Conservation (phyloP, 2,329 filamentous ascomycete genomes). For the Teratosphaeria gauchensis region DNA sequence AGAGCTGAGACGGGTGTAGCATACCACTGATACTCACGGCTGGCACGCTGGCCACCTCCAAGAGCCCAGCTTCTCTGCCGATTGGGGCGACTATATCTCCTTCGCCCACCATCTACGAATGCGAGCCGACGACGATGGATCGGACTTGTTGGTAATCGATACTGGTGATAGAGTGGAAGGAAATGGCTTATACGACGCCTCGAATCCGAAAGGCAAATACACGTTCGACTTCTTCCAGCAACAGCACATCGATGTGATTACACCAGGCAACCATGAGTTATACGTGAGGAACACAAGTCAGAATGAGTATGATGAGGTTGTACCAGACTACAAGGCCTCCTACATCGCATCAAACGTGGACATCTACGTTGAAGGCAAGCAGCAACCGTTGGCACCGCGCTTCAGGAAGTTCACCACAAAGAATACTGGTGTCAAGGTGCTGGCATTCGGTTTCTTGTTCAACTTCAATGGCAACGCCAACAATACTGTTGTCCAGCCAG, state of each 20-base stretch:
- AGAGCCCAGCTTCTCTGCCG: conserved; percentile 86
- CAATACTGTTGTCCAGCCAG: conserved; percentile 75
- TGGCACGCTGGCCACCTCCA: conserved; percentile 91
- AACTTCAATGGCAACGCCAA: conserved; percentile 86
- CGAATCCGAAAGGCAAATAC: conserved; percentile 75
- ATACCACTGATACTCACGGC: conserved; percentile 89
- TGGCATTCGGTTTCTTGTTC: conserved; percentile 91
- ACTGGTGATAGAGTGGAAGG: conserved; percentile 90
- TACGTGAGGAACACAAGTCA: conserved; percentile 72
- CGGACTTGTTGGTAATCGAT: conserved; percentile 85
- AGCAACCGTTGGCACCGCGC: conserved; percentile 66
- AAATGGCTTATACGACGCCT: conserved; percentile 89
- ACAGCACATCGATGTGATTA: conserved; percentile 75
- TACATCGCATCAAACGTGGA: conserved; percentile 93
- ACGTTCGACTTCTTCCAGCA: conserved; percentile 79
- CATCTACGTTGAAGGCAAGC: conserved; percentile 61
- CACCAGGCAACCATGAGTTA: conserved; percentile 88
- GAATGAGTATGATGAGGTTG: conserved; percentile 67
- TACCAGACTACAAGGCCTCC: conserved; percentile 68
- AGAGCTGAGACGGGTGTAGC: conserved; percentile 25
- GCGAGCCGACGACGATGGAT: conserved; percentile 66
- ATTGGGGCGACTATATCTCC: conserved; percentile 97
- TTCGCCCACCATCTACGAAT: conserved; percentile 75
- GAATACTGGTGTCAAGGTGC: conserved; percentile 71
- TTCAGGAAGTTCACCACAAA: conserved; percentile 88